Evolutionary conservation across 768 basidiomycete genomes (phyloP).

Genomic region (Termitomyces sp.): DNA sequence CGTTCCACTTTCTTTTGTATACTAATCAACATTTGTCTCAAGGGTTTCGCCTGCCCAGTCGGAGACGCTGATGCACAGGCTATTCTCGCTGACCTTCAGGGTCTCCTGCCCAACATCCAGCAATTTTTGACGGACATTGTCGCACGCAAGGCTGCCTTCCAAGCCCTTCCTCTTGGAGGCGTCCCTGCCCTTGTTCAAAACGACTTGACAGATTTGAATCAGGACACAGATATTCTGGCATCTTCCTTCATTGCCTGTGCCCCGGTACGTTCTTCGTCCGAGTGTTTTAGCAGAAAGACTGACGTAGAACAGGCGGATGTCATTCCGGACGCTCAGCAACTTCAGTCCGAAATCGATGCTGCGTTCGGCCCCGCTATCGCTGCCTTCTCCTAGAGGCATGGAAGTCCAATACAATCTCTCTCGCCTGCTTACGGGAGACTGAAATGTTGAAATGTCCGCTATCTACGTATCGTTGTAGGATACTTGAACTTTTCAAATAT

Average conservation of each 20-base stretch:
- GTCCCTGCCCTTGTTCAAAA: conserved; percentile 23
- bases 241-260: conserved; percentile 20
- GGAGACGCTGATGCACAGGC: conserved; percentile 19
- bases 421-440: not conserved
- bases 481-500: not conserved
- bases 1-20: not conserved
- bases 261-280: conserved; percentile 16
- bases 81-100: conserved; percentile 18
- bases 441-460: not conserved
- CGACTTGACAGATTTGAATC: conserved; percentile 22
- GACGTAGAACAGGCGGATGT: conserved; percentile 14
- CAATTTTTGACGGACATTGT: conserved; percentile 18
- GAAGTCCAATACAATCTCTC: not conserved
- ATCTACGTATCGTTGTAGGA: not conserved
- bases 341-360: conserved; percentile 10
- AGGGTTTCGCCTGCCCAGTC: conserved; percentile 13
- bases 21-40: not conserved
- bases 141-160: conserved; percentile 21
- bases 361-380: conserved; percentile 19
- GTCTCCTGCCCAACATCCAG: conserved; percentile 21
- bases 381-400: conserved; percentile 6
- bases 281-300: not conserved
- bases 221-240: conserved; percentile 10
- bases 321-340: conserved; percentile 7
- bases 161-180: conserved; percentile 23